Evolutionary conservation across 2,329 filamentous ascomycete species (phyloP).

Genomic region (Xylariales sp.): DNA sequence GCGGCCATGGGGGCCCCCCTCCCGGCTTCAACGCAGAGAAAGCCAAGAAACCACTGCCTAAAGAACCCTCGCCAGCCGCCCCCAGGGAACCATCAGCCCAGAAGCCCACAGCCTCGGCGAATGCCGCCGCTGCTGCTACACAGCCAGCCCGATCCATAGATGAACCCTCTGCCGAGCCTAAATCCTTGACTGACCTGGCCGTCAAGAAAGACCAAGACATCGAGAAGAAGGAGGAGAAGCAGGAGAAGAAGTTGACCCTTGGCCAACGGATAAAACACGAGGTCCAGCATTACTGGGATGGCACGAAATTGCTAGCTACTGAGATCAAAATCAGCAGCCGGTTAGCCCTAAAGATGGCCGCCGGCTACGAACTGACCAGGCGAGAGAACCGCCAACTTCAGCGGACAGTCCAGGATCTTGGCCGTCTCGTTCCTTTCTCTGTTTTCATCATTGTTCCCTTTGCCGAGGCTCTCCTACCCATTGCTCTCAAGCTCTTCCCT

Average conservation of each 20-base stretch:
- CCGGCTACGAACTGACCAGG: constrained; percentile 94
- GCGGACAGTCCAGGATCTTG: constrained; percentile 93
- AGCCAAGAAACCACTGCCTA: constrained; percentile 84
- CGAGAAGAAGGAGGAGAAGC: constrained; percentile 75
- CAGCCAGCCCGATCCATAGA: constrained; percentile 47
- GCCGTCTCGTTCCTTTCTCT: constrained; percentile 92
- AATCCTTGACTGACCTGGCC: constrained; percentile 69
- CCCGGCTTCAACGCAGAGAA: constrained; percentile 92
- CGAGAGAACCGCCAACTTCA: constrained; percentile 93
- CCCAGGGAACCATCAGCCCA: constrained; percentile 51
- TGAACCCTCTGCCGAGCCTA: constrained; percentile 54
- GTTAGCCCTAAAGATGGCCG: constrained; percentile 95
- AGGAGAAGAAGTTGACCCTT: constrained; percentile 86
- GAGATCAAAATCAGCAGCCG: constrained; percentile 94
- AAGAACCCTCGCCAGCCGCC: constrained; percentile 57
- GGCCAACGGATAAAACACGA: constrained; percentile 97
- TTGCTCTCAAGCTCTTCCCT: constrained; percentile 94
- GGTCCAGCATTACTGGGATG: constrained; percentile 95
- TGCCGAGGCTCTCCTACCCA: constrained; percentile 88
- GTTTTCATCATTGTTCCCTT: constrained; percentile 98
- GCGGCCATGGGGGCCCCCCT: constrained; percentile 73
- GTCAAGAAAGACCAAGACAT: constrained; percentile 71
- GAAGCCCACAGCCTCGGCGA: constrained; percentile 50
- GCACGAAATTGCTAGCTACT: constrained; percentile 90
- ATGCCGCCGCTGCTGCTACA: constrained; percentile 37